Base-by-base conservation (phyloP, 805 yeast species). In the Zygoascus ofunaensis region DNA sequence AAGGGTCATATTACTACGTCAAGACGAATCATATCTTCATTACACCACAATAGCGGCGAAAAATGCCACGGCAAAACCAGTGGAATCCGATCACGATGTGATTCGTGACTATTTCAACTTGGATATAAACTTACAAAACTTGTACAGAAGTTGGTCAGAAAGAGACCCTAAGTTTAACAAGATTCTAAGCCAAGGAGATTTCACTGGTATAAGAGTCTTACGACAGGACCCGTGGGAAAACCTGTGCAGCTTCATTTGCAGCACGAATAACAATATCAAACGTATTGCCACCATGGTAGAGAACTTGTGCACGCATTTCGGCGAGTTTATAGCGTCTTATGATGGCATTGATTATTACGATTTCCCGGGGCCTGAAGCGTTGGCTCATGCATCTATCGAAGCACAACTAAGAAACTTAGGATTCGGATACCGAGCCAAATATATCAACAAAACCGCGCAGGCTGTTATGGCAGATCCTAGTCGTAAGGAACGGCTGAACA, bases 201-300 rank as follows among this genome's bases (percentile, higher is more conserved):
- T 77, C 44, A 68, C 68, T 3, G 97, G 97, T 0, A 79, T 90
- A 17, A 66, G 98, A 24, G 86, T 90, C 50, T 70, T 92, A 22
- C 71, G 89, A 32, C 97, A 92, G 61, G 96, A 90, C 51, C 97
- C 98, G 0, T 92, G 97, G 97, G 98, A 92, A 54, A 87, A 90
- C 36, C 67, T 87, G 37, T 66, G 90, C 17, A 83, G 92, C 2
- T 92, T 90, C 52, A 92, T 92, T 8, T 92, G 97, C 64, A 86
- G 95, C 1, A 80, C 94, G n/a, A 92, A 92, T 62, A 92, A 92
- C 63, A 92, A 92, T 56, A 92, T 92, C 43, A 87, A 90, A 57
- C 71, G 98, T 32, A 92, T 92, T 38, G 82, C 95, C 2, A 81
- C 82, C 55, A 87, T 92, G 95, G 92, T 96, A 20, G 86, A 85